Conservation (phyloP, 305 asterid species). For the Fraxinus platypoda region DNA sequence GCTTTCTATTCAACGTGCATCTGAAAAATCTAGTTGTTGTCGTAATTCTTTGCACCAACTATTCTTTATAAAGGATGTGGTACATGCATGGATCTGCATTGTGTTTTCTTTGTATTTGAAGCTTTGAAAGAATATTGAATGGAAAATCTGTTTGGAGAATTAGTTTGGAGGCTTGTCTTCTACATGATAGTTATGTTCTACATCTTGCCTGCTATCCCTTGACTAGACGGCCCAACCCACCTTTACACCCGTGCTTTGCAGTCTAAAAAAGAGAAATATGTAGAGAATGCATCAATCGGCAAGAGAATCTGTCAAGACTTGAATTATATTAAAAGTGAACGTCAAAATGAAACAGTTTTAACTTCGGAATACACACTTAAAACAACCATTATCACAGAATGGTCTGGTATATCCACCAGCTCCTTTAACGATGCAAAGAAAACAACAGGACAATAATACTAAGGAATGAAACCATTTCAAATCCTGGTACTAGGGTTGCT, state of each 20-base stretch:
- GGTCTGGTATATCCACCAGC: neutral
- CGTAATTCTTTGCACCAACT: neutral
- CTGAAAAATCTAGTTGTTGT: neutral
- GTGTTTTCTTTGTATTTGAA: neutral
- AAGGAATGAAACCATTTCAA: neutral
- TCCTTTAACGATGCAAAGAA: neutral
- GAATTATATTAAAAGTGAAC: neutral
- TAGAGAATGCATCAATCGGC: neutral
- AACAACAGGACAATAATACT: neutral
- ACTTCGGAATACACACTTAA: neutral
- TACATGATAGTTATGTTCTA: neutral
- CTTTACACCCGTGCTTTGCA: neutral
- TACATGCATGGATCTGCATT: neutral
- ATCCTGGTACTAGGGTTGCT: conserved; percentile 7
- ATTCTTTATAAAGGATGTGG: neutral
- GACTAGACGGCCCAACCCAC: neutral
- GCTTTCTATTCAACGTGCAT: conserved; percentile 4
- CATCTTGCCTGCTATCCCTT: neutral
- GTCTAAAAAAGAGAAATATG: neutral
- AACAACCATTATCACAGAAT: neutral
- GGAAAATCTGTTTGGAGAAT: neutral
- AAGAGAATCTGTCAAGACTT: neutral
- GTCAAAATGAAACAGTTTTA: neutral
- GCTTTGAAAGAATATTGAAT: neutral
- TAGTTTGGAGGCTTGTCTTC: neutral